Evolutionary conservation across 2,329 filamentous ascomycete species (phyloP).

Genomic region (Dendryphion nanum): DNA sequence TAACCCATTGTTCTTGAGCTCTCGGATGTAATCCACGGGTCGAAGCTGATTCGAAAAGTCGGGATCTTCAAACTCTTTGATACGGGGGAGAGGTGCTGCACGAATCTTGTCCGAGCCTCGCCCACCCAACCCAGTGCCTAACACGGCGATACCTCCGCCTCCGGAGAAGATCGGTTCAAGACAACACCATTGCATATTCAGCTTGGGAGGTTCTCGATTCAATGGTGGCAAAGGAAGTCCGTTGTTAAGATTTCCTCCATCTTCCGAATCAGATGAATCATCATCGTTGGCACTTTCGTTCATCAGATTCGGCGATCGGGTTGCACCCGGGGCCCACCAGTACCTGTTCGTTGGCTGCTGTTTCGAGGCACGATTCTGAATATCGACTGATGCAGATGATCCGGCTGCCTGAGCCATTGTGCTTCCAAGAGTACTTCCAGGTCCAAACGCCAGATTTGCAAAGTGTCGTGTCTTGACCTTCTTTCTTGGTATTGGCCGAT

Average conservation of each 20-base stretch:
- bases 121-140: conserved; percentile 47
- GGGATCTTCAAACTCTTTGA: conserved; percentile 55
- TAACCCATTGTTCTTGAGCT: conserved; percentile 41
- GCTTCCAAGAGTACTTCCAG: conserved; percentile 21
- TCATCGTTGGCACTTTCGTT: conserved; percentile 47
- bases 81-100: conserved; percentile 56
- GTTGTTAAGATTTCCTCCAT: conserved; percentile 32
- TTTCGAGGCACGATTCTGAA: conserved; percentile 19
- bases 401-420: conserved; percentile 28
- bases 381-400: conserved; percentile 23
- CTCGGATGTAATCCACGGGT: conserved; percentile 43
- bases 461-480: conserved; percentile 39
- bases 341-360: conserved; percentile 41
- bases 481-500: conserved; percentile 50
- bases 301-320: conserved; percentile 58
- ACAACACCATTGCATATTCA: conserved; percentile 61
- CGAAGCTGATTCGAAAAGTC: conserved; percentile 53
- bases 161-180: conserved; percentile 60
- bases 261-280: conserved; percentile 39
- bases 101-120: conserved; percentile 56
- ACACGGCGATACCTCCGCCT: conserved; percentile 58
- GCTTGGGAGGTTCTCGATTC: conserved; percentile 44
- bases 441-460: conserved; percentile 35
- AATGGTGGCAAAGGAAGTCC: conserved; percentile 34
- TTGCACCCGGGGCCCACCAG: conserved; percentile 60